Evolutionary conservation across 2,329 filamentous ascomycete genomes (phyloP).

Genomic region (Didymella lethalis): DNA sequence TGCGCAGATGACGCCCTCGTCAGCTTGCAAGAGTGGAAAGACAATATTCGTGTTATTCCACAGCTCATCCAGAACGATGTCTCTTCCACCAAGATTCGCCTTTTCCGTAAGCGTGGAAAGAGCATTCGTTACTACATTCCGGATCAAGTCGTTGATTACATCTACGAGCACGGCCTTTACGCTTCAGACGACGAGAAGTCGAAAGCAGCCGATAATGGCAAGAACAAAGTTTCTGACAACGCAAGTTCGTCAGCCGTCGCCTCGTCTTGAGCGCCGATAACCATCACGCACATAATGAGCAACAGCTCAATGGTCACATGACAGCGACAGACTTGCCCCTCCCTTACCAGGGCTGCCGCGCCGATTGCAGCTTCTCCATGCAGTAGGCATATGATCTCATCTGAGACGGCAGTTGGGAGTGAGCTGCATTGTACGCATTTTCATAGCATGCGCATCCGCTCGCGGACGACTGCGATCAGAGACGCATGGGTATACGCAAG

Average conservation of each 20-base stretch:
- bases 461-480: slow-evolving; percentile 18
- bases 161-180: slow-evolving; percentile 52
- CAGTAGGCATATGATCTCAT: slow-evolving; percentile 4
- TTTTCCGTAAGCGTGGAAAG: slow-evolving; percentile 64
- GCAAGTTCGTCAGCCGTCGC: slow-evolving; percentile 32
- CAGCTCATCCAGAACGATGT: slow-evolving; percentile 89
- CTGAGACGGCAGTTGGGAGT: slow-evolving; percentile 14
- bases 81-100: slow-evolving; percentile 80
- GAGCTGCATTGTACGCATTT: slow-evolving; percentile 14
- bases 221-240: slow-evolving; percentile 37
- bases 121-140: slow-evolving; percentile 54
- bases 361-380: slow-evolving; percentile 8
- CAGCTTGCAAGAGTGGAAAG: slow-evolving; percentile 80
- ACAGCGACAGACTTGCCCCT: slow-evolving; percentile 2
- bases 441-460: slow-evolving; percentile 20
- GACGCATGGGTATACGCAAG: slow-evolving; percentile 23
- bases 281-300: background rate
- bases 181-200: slow-evolving; percentile 49
- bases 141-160: slow-evolving; percentile 50
- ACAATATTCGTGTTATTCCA: slow-evolving; percentile 87
- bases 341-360: slow-evolving; percentile 25
- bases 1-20: slow-evolving; percentile 76
- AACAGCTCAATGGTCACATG: slow-evolving; percentile 6
- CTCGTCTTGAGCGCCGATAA: slow-evolving; percentile 23
- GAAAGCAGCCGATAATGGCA: slow-evolving; percentile 42